Base-by-base conservation (phyloP, 1,284 basidiomycete species). In the Ganoderma meredithae region DNA sequence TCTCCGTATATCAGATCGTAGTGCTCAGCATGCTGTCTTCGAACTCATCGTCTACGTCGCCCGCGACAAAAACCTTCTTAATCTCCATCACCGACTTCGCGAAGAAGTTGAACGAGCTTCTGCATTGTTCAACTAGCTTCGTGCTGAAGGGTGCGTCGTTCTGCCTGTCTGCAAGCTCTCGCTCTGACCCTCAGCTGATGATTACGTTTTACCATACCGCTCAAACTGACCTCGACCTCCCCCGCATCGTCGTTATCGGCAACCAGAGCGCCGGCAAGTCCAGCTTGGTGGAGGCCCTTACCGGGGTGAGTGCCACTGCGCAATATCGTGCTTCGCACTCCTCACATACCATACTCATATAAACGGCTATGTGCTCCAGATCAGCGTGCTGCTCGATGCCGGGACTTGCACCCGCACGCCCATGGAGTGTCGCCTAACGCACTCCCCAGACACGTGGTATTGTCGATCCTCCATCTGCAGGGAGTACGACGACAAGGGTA, bases 221-320 rank as follows among this genome's bases (percentile, higher is more conserved):
- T 3, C 75, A 78, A 62, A 70, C 4, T 64, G 70, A 17, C 55
- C 25, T 78, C 6, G 76, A 77, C 62, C 73, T 78, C 4, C 76
- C 77, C 8, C 75, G 76, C 19, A 72, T 77, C 55, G 76, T 74
- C 40, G 76, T 77, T 19, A 76, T 77, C 27, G 76, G 77, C 1
- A 77, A 76, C 64, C 76, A 78, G 67, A 74, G 72, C 63, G 76
- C 88, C 0, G 88, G 88, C 83, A 74, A 71, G 82, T 75, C 62
- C 39, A 66, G 72, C 64, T 65, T 69, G 0, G 85, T 89, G 0
- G 88, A 90, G 68, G 87, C 86, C 0, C 85, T 90, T 0, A 86
- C 84, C 22, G 86, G 85, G 5, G 88, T 89, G 75, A 60, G 83
- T 76, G 44, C 22, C 6, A 19, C 13, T 12, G 40, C 56, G 25